Evolutionary conservation across 331 rosid species (phyloP), one percentile per base, ranked within the genome.

Genomic region (Saraca asoca): DNA sequence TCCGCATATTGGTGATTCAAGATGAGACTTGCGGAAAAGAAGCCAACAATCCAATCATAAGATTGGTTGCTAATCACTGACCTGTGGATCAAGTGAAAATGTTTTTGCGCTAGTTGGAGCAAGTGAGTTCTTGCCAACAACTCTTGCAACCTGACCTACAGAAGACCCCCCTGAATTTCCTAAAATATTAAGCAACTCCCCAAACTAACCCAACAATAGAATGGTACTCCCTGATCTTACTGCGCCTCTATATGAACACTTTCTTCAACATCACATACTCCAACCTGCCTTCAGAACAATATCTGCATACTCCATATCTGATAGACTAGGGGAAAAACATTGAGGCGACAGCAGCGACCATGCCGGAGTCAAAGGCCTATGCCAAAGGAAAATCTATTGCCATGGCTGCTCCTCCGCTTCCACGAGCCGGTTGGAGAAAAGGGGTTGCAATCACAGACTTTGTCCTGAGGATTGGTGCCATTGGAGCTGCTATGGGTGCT

Each of bases 361-460:
- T 39, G 48, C 77, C 78, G 9, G 83, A 82, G 67, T 73, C 85
- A 17, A 78, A 85, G 20, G 70, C 78, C 16, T 61, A 51, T 15
- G 67, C 56, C 6, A 82, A 80, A 74, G 85, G 74, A 57, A 87
- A 85, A 76, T 38, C 49, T 20, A 51, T 62, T 68, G 77, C 5
- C 2, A 53, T 7, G 17, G 54, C 63, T 48, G 52, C 33, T 67
- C 80, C 76, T n/a, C 52, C 48, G 29, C 50, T 69, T 0, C 55
- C 55, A 13, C 44, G 34, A 19, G 85, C 82, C 29, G 88, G 96
- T 48, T 74, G 72, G 91, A 80, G 66, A 52, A 86, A 80, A 64
- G 98, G 96, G 35, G 20, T 85, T 2, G 83, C 86, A 34, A 78
- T 93, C 19, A 67, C 75, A 42, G 98, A 93, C 74, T 87, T 93